These are phyloP conservation scores for Plasmodium knowlesi DNA, from an alignment of 169 alveolate genomes.

Conservation along the genomic window DNA sequence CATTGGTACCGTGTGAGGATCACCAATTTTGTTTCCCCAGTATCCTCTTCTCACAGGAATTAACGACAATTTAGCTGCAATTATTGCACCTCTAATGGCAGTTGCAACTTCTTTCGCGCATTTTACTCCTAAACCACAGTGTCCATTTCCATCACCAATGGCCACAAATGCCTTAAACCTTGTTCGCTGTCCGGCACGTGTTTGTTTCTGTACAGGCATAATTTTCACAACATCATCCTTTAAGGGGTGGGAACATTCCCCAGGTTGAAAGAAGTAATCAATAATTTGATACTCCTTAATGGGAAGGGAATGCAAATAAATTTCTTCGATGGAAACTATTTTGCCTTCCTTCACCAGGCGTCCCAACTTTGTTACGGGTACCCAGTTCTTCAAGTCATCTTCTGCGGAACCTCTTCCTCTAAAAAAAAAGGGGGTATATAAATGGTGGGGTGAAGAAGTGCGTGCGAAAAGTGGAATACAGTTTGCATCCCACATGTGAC, in stretches of 20 bases:
- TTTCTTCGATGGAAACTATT: conserved; percentile 97
- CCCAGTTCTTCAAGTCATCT: conserved; percentile 98
- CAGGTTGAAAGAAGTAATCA: conserved; percentile 93
- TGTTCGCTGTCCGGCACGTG: conserved; percentile 99
- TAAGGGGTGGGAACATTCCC: conserved; percentile 89
- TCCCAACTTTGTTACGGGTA: conserved; percentile 99
- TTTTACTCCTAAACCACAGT: conserved; percentile 97
- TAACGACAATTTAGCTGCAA: conserved; percentile 98
- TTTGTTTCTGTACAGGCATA: conserved; percentile 99
- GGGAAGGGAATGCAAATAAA: conserved; percentile 99
- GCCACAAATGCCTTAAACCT: conserved; percentile 99
- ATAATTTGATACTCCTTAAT: conserved; percentile 99
- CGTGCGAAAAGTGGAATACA: not conserved
- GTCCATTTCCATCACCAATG: conserved; percentile 98
- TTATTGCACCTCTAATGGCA: conserved; percentile 99
- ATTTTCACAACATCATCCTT: conserved; percentile 99
- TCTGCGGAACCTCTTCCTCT: conserved; percentile 92
- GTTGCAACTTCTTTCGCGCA: conserved; percentile 99
- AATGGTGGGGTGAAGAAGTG: not conserved
- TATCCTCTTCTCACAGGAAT: conserved; percentile 99
- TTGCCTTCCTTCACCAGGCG: conserved; percentile 98
- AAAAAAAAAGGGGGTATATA: conserved; percentile 35
- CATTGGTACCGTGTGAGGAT: conserved; percentile 99
- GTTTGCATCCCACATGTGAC: not conserved
- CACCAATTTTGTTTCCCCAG: conserved; percentile 99